Base-by-base conservation (phyloP, 225 moss, liverwort and hornwort genomes). In the Sphagnum contortum region DNA sequence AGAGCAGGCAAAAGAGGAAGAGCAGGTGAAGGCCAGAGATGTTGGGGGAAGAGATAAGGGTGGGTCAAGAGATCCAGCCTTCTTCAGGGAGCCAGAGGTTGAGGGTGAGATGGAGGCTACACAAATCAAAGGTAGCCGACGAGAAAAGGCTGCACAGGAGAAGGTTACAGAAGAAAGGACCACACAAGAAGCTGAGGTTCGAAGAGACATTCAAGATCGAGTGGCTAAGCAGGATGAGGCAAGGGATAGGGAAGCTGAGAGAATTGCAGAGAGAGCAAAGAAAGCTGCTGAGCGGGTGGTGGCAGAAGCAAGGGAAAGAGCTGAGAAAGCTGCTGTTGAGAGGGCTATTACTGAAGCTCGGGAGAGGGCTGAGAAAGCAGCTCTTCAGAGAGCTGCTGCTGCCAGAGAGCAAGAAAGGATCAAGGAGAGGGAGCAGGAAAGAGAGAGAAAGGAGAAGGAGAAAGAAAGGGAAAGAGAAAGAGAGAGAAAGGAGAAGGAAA, bases 271-370 rank as follows among this genome's bases (percentile, higher is more conserved):
- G 45, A 81, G 89, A 71, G 71, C 80, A 0, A 79, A 73, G 59
- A 87, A 73, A 69, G 92, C 90, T 44, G 81, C 81, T 0, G 90
- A 89, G 67, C 80, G 79, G 62, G 92, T 76, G n/a, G 84, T 84
- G n/a, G 72, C 74, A 65, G 95, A 96, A 67, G 92, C 90, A 12
- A 82, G 84, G 63, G 87, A 85, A 64, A 84, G 94, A 63, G 76
- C 85, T 64, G 91, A 94, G 81, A 94, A 83, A 64, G 85, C 87
- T 3, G 90, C 90, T 44, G 90, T 77, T 0, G 98, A 93, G 62
- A 88, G 87, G 73, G 93, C 86, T 57, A 70, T 85, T 13, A 78
- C 71, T 5, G 89, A 89, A 71, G 87, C 89, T n/a, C 77, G 89
- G 51, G 87, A 87, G 76, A 84, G 87, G 66, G 84, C 79, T 3